Conservation (phyloP, 1,284 basidiomycete species). For the Tilletia walkeri region DNA sequence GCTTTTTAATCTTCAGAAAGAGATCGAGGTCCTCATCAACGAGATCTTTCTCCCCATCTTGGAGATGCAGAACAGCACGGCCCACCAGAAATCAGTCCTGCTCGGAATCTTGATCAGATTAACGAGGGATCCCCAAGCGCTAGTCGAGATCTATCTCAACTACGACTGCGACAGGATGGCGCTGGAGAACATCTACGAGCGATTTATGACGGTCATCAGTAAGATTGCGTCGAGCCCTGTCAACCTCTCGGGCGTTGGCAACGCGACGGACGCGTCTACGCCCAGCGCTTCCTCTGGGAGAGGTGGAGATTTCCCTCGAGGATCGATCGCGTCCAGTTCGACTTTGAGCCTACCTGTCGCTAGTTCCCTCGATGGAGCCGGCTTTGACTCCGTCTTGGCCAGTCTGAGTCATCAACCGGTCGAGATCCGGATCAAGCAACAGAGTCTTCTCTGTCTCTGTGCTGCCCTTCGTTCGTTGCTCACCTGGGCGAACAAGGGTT, state of each 20-base stretch:
- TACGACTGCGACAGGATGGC: slow-evolving; percentile 55
- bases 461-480: slow-evolving; percentile 53
- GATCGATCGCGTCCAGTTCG: slow-evolving; percentile 11
- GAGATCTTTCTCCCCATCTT: slow-evolving; percentile 99
- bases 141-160: slow-evolving; percentile 55
- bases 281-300: neutral
- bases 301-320: neutral
- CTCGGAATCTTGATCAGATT: slow-evolving; percentile 49
- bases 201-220: slow-evolving; percentile 48
- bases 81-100: slow-evolving; percentile 65
- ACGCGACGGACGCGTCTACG: neutral
- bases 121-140: slow-evolving; percentile 52
- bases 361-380: neutral
- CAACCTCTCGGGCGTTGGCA: neutral
- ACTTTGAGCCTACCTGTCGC: neutral
- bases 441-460: slow-evolving; percentile 53
- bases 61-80: slow-evolving; percentile 94
- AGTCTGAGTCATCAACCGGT: slow-evolving; percentile 33
- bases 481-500: slow-evolving; percentile 41
- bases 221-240: slow-evolving; percentile 15
- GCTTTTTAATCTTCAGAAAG: slow-evolving; percentile 69
- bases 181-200: slow-evolving; percentile 55
- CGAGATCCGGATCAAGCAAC: slow-evolving; percentile 51
- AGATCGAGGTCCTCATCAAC: slow-evolving; percentile 95
- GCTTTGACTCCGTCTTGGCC: slow-evolving; percentile 7